A percentile compares a stretch with the other conserved stretches of the same genome.
Evolutionary conservation across 331 rosid genomes (phyloP).

Genomic region (Saraca asoca): DNA sequence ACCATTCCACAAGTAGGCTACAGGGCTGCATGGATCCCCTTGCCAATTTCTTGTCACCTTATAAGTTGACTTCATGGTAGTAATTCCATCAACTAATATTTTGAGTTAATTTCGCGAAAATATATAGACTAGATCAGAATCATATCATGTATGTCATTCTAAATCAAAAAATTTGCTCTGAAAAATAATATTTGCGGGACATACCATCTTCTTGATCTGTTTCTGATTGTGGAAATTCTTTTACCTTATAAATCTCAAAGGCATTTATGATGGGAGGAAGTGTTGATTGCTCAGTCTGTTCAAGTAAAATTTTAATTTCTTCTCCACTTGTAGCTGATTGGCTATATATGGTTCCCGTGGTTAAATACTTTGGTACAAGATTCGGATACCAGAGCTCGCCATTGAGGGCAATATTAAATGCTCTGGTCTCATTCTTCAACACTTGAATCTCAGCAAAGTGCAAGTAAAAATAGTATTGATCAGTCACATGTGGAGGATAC

Average conservation of each 20-base stretch:
- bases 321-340: neutral
- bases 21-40: constrained; percentile 56
- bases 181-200: neutral
- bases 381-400: neutral
- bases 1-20: constrained; percentile 42
- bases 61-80: constrained; percentile 32
- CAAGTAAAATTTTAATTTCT: neutral
- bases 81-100: no score
- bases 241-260: constrained; percentile 33
- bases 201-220: constrained; percentile 52
- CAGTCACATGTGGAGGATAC: neutral
- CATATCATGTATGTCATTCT: neutral
- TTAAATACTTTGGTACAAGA: neutral
- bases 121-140: neutral
- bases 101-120: no score
- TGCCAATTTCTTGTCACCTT: constrained; percentile 46
- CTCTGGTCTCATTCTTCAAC: constrained; percentile 35
- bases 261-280: constrained; percentile 58
- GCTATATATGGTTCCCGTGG: neutral
- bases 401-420: constrained; percentile 18
- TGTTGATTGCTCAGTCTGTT: constrained; percentile 31
- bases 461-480: constrained; percentile 32
- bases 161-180: neutral
- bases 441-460: constrained; percentile 30
- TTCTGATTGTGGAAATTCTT: constrained; percentile 15